Evolutionary conservation across 768 basidiomycete genomes (phyloP), one percentile per base, ranked within the genome.

Genomic region (Omphalotus guepiniiformis): DNA sequence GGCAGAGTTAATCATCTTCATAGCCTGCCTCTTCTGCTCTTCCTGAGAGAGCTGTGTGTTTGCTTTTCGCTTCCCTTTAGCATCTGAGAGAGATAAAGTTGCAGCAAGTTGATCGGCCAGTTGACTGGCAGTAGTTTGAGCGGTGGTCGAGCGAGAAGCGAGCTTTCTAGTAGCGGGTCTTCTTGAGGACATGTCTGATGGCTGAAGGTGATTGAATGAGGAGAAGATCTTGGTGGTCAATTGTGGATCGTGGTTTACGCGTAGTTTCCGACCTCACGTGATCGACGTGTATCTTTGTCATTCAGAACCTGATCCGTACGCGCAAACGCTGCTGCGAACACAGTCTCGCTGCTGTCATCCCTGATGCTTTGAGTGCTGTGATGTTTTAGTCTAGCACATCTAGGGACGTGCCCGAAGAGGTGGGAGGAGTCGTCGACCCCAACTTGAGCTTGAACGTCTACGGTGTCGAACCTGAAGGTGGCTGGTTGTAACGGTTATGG

Each of bases 1-100:
- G 0, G 80, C 75, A 1, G 70, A 40, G 51, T 90, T 90, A 7
- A 88, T 77, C 2, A 70, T 64, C 18, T 75, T 74, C 88, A 88
- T 90, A 1, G 78, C 74, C 3, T 60, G 51, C 0, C 70, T 52
- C 19, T 69, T 70, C 28, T 61, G 61, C 30, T 74, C 70, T 43
- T 73, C 75, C 4, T 57, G 37, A 8, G 63, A 53, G 22, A 46
- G 28, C 16, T 42, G 46, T 26, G 50, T 39, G 39, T 52, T 47
- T 15, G 52, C 61, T 45, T 63, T 67, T 48, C 52, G 48, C 55
- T 69, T 70, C 34, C 64, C 60, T 39, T 67, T 67, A 21, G n/a
- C 23, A 39, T 58, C 60, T 5, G 63, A 57, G 35, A 70, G 52
- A 9, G 49, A 58, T 16, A 65, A 54, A 25, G 52, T 59, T 23